Conservation (phyloP, 2,329 filamentous ascomycete species). For the Cercospora brassicicola region DNA sequence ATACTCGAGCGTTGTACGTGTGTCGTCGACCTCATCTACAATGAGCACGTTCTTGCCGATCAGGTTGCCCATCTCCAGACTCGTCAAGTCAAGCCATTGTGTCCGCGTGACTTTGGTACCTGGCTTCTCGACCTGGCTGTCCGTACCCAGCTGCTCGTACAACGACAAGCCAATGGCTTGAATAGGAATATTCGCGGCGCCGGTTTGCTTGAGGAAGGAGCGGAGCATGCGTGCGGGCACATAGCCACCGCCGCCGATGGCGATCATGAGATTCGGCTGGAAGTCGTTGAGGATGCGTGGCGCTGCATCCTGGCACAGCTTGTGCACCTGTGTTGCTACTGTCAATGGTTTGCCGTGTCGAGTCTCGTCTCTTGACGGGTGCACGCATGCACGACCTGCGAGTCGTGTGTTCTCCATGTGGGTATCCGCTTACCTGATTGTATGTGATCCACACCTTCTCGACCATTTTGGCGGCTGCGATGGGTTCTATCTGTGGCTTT, state of each 20-base stretch:
- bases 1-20: conserved; percentile 89
- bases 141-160: conserved; percentile 76
- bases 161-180: conserved; percentile 97
- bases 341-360: background rate
- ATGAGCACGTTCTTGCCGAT: conserved; percentile 90
- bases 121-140: conserved; percentile 64
- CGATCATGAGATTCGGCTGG: conserved; percentile 94
- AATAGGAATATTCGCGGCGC: conserved; percentile 92
- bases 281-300: conserved; percentile 78
- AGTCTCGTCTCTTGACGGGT: background rate
- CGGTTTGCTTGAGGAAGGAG: conserved; percentile 91
- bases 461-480: conserved; percentile 19
- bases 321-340: conserved; percentile 68
- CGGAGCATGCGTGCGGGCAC: conserved; percentile 95
- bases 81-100: conserved; percentile 92
- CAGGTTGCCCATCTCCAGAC: conserved; percentile 82
- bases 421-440: conserved; percentile 26
- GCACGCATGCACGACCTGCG: background rate
- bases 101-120: conserved; percentile 96
- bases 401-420: background rate
- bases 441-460: conserved; percentile 31
- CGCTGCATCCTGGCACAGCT: conserved; percentile 87
- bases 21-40: conserved; percentile 95
- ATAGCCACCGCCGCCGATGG: conserved; percentile 95
- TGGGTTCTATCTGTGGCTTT: conserved; percentile 1